A percentile compares a stretch with the other conserved stretches of the same genome.
Evolutionary conservation across 371 early-diverging fungal genomes (phyloP).

Genomic region (Rhizomucor pusillus): DNA sequence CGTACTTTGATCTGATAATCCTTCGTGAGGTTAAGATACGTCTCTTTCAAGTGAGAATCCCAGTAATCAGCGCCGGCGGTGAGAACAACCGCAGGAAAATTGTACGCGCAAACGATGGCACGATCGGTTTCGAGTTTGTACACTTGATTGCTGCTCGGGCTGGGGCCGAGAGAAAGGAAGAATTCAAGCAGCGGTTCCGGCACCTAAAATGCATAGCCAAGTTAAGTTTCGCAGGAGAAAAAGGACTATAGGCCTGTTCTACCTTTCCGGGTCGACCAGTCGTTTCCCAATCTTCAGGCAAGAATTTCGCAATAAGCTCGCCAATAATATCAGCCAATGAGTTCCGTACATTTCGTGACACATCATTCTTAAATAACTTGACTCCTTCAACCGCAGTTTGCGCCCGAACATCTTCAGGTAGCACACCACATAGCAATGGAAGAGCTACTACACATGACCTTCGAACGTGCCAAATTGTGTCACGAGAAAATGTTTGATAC

Average conservation of each 20-base stretch:
- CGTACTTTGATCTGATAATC: slow-evolving; percentile 61
- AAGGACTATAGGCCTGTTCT: neutral
- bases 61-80: slow-evolving; percentile 58
- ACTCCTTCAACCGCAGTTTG: slow-evolving; percentile 44
- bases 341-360: slow-evolving; percentile 58
- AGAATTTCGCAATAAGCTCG: slow-evolving; percentile 55
- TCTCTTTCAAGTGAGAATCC: slow-evolving; percentile 52
- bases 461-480: slow-evolving; percentile 64
- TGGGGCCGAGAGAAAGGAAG: slow-evolving; percentile 41
- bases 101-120: slow-evolving; percentile 59
- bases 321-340: slow-evolving; percentile 59
- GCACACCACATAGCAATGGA: slow-evolving; percentile 43
- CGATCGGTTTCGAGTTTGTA: slow-evolving; percentile 54
- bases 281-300: slow-evolving; percentile 47
- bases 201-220: slow-evolving; percentile 11
- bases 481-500: slow-evolving; percentile 46
- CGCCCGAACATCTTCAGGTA: slow-evolving; percentile 41
- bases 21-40: slow-evolving; percentile 47
- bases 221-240: too few species aligned
- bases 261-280: slow-evolving; percentile 42
- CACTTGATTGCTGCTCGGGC: slow-evolving; percentile 29
- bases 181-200: slow-evolving; percentile 39
- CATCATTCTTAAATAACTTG: slow-evolving; percentile 50
- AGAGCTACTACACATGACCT: slow-evolving; percentile 54
- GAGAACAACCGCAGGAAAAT: slow-evolving; percentile 60